Conservation (phyloP, 2,329 filamentous ascomycete genomes). For the Colletotrichum karsti region DNA sequence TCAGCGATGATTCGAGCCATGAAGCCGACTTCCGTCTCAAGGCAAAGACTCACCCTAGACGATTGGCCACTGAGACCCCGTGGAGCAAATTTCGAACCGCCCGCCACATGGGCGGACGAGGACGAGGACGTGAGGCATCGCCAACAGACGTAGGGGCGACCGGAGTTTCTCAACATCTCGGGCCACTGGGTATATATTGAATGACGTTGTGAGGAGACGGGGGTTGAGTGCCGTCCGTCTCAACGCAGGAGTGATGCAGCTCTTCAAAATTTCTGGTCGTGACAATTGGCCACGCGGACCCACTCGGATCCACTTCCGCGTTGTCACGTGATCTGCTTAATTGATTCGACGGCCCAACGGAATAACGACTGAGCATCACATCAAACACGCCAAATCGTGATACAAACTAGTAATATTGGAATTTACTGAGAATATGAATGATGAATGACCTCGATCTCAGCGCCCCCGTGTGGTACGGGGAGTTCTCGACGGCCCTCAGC, state of each 20-base stretch:
- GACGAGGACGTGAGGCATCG: conserved; percentile 37
- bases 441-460: no score
- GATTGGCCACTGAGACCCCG: neutral
- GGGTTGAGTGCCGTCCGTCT: conserved; percentile 5
- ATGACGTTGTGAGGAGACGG: neutral
- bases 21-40: no score
- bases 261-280: conserved; percentile 25
- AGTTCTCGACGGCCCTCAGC: no score
- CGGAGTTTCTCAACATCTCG: conserved; percentile 41
- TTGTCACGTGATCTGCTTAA: neutral
- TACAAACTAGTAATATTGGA: no score
- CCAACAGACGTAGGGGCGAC: conserved; percentile 42
- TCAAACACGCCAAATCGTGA: no score
- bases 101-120: neutral
- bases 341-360: no score
- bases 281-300: conserved; percentile 11
- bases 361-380: no score
- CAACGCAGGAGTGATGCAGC: neutral
- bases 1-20: no score
- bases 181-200: no score
- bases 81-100: conserved; percentile 11
- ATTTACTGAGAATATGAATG: no score
- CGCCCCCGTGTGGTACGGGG: no score
- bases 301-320: conserved; percentile 13
- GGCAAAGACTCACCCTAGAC: no score